Evolutionary conservation across 2,329 filamentous ascomycete genomes (phyloP).

Genomic region (Pseudocercospora fuligena): DNA sequence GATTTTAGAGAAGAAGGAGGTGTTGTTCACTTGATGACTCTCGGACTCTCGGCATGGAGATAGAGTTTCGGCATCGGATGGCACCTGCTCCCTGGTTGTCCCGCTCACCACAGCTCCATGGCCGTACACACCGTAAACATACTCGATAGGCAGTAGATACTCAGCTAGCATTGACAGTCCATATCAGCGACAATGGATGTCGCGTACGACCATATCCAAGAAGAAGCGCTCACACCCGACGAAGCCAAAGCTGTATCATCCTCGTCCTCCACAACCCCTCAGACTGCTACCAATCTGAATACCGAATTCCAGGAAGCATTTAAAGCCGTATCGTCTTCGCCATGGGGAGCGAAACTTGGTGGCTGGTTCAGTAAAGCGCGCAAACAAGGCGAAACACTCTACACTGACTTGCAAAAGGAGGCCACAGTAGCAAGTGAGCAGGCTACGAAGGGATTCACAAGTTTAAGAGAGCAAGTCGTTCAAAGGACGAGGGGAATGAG

Average conservation of each 20-base stretch:
- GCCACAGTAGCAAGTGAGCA: slow-evolving; percentile 71
- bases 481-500: slow-evolving; percentile 37
- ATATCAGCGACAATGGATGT: slow-evolving; percentile 73
- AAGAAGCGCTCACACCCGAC: slow-evolving; percentile 69
- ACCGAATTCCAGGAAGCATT: slow-evolving; percentile 93
- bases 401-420: slow-evolving; percentile 81
- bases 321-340: slow-evolving; percentile 86
- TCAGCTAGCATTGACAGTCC: neutral
- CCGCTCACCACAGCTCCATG: neutral
- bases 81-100: neutral
- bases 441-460: slow-evolving; percentile 79
- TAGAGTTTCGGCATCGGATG: neutral
- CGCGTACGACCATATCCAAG: slow-evolving; percentile 94
- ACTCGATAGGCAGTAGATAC: neutral
- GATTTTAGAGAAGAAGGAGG: neutral
- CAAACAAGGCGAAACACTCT: slow-evolving; percentile 87
- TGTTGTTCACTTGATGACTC: neutral
- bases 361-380: slow-evolving; percentile 90
- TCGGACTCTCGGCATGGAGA: neutral
- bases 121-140: neutral
- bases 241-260: slow-evolving; percentile 40
- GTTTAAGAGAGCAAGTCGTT: slow-evolving; percentile 56
- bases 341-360: slow-evolving; percentile 87
- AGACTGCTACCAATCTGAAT: slow-evolving; percentile 60
- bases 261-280: slow-evolving; percentile 36